Evolutionary conservation across 23 red algal genomes (phyloP).

Genomic region (Cyanidium caldarium): DNA sequence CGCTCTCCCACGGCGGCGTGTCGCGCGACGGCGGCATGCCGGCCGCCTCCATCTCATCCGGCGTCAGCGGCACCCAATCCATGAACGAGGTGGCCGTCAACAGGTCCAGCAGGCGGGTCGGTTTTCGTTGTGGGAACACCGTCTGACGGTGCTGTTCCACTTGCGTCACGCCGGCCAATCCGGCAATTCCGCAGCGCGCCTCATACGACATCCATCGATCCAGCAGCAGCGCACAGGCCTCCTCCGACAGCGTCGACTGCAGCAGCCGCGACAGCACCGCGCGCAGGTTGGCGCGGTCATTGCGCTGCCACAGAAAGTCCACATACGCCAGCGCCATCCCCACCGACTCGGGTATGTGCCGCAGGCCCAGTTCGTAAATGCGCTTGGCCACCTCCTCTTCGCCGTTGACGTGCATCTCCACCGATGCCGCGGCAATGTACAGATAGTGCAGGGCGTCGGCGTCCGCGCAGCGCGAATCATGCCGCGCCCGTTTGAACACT

Average conservation of each 20-base stretch:
- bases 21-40: neutral
- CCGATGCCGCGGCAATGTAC: slow-evolving; percentile 8
- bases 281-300: slow-evolving; percentile 9
- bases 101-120: neutral
- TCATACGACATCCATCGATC: slow-evolving; percentile 13
- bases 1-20: too few species aligned
- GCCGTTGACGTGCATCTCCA: slow-evolving; percentile 7
- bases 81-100: neutral
- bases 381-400: slow-evolving; percentile 1
- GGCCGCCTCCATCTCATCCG: neutral
- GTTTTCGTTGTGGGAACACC: neutral
- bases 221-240: slow-evolving; percentile 1
- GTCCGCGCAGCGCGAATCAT: slow-evolving; percentile 5
- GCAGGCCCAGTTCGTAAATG: slow-evolving; percentile 13
- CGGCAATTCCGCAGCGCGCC: neutral
- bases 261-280: slow-evolving; percentile 7
- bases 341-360: neutral
- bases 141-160: neutral
- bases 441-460: neutral
- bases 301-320: slow-evolving; percentile 13
- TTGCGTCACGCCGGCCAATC: neutral
- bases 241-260: neutral
- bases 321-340: slow-evolving; percentile 8
- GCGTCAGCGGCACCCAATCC: neutral
- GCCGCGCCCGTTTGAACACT: slow-evolving; percentile 8